A percentile compares a stretch with the other conserved stretches of the same genome.
Evolutionary conservation across 768 basidiomycete species (phyloP).

Genomic region (Steccherinum ochraceum): DNA sequence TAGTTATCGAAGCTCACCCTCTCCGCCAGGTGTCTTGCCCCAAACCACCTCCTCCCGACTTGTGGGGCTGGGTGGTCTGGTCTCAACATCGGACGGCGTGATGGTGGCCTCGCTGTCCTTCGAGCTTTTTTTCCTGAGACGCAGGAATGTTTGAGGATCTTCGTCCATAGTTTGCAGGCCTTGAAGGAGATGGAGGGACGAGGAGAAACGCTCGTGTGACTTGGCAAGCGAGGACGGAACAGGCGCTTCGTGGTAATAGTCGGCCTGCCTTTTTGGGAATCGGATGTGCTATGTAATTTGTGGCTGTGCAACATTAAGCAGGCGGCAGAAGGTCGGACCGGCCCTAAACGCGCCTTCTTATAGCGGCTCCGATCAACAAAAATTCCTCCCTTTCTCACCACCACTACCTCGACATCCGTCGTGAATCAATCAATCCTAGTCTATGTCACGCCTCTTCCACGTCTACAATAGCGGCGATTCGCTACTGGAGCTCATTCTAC

Average conservation of each 20-base stretch:
- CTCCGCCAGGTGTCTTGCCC: conserved; percentile 80
- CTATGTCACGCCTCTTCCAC: too few species aligned
- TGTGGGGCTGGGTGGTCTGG: not conserved
- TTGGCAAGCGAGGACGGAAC: not conserved
- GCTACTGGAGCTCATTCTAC: too few species aligned
- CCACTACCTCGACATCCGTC: not conserved
- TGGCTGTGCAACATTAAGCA: not conserved
- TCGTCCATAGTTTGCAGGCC: not conserved
- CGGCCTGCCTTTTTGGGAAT: too few species aligned
- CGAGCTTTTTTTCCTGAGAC: conserved; percentile 15
- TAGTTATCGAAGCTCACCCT: conserved; percentile 39
- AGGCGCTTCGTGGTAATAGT: conserved; percentile 9
- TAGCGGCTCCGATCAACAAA: not conserved
- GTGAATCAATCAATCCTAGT: not conserved
- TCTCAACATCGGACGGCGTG: not conserved
- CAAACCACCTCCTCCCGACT: conserved; percentile 62
- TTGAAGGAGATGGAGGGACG: not conserved
- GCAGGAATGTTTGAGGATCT: conserved; percentile 11
- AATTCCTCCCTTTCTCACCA: too few species aligned
- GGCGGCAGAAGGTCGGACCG: too few species aligned
- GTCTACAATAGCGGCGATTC: too few species aligned
- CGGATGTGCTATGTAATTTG: not conserved
- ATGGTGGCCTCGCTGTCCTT: conserved; percentile 3
- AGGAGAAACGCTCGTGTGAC: not conserved
- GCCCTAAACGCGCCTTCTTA: not conserved